phyloP scores from a whole-genome alignment of 73 alveolate genomes.

The Symbiodinium pilosum region DNA sequence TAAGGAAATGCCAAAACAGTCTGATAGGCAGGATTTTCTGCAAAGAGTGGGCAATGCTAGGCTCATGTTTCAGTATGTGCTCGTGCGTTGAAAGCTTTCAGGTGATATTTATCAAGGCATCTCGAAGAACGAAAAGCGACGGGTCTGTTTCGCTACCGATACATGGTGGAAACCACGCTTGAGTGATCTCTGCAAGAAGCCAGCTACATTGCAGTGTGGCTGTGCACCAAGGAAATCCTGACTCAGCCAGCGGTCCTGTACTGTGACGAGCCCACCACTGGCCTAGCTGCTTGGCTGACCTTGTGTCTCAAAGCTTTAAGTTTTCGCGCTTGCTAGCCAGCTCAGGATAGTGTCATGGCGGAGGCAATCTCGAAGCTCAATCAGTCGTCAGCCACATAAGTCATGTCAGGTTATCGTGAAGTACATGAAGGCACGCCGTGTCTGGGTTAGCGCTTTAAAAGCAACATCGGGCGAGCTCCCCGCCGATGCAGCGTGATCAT shows the following conservation, averaged over 20 bases:
- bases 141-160: constrained; percentile 57
- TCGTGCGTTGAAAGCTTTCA: not conserved
- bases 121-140: constrained; percentile 85
- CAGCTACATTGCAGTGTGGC: not conserved
- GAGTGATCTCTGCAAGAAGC: not conserved
- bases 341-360: constrained; percentile 82
- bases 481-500: no score
- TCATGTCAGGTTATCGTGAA: constrained; percentile 44
- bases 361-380: not conserved
- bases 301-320: no score
- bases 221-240: constrained; percentile 75
- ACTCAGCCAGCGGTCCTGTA: constrained; percentile 94
- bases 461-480: no score
- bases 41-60: not conserved
- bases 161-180: not conserved
- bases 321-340: no score
- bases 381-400: not conserved
- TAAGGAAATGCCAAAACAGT: constrained; percentile 68
- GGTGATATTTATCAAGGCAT: constrained; percentile 71
- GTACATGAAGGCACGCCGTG: constrained; percentile 71
- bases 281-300: not conserved
- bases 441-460: no score
- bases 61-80: not conserved
- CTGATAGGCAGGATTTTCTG: constrained; percentile 22
- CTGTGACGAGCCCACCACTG: constrained; percentile 92